Base-by-base conservation (phyloP, 345 rosid species). In the Euphorbia tirucalli region DNA sequence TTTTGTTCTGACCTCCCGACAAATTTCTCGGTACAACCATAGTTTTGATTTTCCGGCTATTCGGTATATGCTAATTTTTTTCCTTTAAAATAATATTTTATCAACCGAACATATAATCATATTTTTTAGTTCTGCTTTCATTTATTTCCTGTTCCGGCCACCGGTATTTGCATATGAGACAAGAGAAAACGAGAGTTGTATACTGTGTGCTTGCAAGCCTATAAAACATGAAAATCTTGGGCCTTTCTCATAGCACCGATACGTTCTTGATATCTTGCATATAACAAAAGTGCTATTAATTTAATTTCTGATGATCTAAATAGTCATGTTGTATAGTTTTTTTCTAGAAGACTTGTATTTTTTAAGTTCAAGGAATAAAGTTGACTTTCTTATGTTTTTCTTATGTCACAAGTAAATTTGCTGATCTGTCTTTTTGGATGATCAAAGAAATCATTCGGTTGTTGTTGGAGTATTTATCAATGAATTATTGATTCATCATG, bases 381-480 rank as follows among this genome's bases (percentile, higher is more conserved):
- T 32, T 14, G n/a, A n/a, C n/a, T 14, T 35, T 8, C 32, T 49
- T 66, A n/a, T n/a, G n/a, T n/a, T n/a, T n/a, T n/a, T n/a, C n/a
- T 28, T 59, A 30, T 18, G n/a, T 8, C 15, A 35, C 3, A 1
- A 25, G 11, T 10, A 43, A 16, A n/a, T 27, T 15, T 41, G 27
- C 22, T 57, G 73, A 25, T 58, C 28, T 58, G 44, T 41, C n/a
- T 24, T 57, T 22, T 52, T 52, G 61, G 30, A 14, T 30, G 43
- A 31, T 28, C 10, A 30, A 18, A 14, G 11, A 31, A 60, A 30
- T 14, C n/a, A 60, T 35, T 11, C 2, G 50, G n/a, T n/a, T n/a
- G 67, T 4, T 63, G 49, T 46, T 39, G 48, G 50, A 63, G 43
- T 32, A 46, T 46, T 66, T 68, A 35, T 48, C n/a, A n/a, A n/a